phyloP scores from a whole-genome alignment of 208 protist species.

The Crithidia expoeki region DNA sequence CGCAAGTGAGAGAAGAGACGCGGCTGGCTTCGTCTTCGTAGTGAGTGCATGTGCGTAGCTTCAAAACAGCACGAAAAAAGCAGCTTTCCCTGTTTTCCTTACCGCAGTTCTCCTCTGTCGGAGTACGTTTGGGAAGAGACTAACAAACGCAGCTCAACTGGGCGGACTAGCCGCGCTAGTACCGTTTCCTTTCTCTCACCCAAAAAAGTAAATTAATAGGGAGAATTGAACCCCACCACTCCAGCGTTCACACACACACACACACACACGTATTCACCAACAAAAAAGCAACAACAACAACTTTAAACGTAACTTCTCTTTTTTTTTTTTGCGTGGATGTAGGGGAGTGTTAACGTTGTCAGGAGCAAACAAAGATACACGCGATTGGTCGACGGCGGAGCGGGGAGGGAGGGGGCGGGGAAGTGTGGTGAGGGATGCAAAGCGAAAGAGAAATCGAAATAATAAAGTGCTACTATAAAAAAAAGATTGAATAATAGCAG shows the following conservation, averaged over 20 bases:
- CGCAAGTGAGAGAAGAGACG: background rate
- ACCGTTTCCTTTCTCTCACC: no score
- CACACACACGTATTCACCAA: background rate
- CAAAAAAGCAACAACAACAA: slow-evolving; percentile 1
- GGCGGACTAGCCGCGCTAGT: background rate
- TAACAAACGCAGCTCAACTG: background rate
- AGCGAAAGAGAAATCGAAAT: background rate
- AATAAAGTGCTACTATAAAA: background rate
- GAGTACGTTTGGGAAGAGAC: background rate
- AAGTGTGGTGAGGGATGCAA: no score
- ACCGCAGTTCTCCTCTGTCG: background rate
- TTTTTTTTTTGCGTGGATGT: no score
- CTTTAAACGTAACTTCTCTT: background rate
- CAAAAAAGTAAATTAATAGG: no score
- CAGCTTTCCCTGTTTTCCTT: background rate
- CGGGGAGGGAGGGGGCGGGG: no score
- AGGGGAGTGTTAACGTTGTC: background rate
- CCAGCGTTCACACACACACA: background rate
- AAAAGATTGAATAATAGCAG: background rate
- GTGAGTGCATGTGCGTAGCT: background rate
- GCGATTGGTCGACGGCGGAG: background rate
- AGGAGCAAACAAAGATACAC: background rate
- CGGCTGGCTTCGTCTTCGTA: no score
- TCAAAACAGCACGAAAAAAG: background rate
- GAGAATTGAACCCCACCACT: background rate